A percentile compares a stretch with the other conserved stretches of the same genome.
Evolutionary conservation across 139 green algal species (phyloP).

Genomic region (Coelastrella sp.): DNA sequence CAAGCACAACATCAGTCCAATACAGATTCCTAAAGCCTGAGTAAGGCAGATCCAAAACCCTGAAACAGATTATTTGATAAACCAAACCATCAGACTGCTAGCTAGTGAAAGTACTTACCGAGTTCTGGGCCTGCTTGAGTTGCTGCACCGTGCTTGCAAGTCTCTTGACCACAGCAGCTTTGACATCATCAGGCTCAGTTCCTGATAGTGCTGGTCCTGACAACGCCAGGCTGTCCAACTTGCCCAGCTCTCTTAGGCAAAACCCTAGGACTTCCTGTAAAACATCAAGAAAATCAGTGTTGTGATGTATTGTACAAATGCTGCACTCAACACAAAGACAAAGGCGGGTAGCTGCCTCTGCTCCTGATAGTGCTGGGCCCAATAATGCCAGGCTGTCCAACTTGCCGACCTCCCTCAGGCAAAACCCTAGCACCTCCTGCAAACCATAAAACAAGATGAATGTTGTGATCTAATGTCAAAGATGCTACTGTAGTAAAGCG

Average conservation of each 20-base stretch:
- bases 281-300: background rate
- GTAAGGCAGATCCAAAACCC: too few relatives aligned
- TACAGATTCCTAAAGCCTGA: too few relatives aligned
- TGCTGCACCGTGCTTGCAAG: background rate
- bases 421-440: conserved; percentile 1
- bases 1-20: too few relatives aligned
- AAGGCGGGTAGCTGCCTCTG: background rate
- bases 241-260: background rate
- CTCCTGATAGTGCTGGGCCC: background rate
- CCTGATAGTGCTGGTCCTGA: background rate
- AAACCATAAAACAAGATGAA: background rate
- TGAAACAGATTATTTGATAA: too few relatives aligned
- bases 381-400: background rate
- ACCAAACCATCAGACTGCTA: too few relatives aligned
- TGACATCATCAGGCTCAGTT: background rate
- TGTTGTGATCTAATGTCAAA: background rate
- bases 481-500: background rate
- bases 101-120: background rate
- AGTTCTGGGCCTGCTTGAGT: background rate
- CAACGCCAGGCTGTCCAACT: background rate
- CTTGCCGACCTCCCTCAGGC: background rate
- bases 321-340: background rate
- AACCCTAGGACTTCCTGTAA: background rate
- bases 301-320: too few relatives aligned
- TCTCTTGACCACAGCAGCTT: background rate